Evolutionary conservation across 768 basidiomycete genomes (phyloP).

Genomic region (Mycena amicta): DNA sequence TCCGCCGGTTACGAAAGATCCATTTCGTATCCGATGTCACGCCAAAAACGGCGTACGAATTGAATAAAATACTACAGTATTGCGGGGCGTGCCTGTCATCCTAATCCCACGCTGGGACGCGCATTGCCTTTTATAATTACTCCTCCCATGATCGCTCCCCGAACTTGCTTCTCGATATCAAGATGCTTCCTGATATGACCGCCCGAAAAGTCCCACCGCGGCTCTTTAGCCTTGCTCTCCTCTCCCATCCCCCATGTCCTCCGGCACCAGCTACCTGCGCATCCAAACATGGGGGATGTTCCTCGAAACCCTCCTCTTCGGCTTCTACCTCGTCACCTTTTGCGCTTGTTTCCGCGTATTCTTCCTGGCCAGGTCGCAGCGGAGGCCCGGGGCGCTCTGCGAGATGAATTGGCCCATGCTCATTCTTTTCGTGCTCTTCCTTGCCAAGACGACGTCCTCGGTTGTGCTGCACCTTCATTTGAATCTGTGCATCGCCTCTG

Average conservation of each 20-base stretch:
- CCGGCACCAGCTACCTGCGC: slow-evolving; percentile 5
- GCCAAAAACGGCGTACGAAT: too few species aligned
- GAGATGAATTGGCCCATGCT: slow-evolving; percentile 12
- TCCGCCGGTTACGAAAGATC: too few species aligned
- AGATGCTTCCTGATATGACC: neutral
- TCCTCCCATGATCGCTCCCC: neutral
- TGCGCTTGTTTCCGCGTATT: slow-evolving; percentile 37
- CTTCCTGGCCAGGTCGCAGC: slow-evolving; percentile 27
- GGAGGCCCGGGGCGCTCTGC: neutral
- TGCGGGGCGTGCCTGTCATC: too few species aligned
- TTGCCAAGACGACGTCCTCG: slow-evolving; percentile 17
- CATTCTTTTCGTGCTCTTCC: slow-evolving; percentile 12
- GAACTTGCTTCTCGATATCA: neutral
- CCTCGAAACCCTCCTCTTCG: slow-evolving; percentile 12
- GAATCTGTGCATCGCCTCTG: neutral
- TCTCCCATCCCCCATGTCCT: slow-evolving; percentile 1
- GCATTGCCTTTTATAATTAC: too few species aligned
- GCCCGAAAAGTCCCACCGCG: neutral
- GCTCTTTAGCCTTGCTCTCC: neutral
- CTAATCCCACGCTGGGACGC: too few species aligned
- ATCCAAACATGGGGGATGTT: slow-evolving; percentile 19
- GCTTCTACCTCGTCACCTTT: slow-evolving; percentile 27
- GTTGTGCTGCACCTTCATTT: slow-evolving; percentile 8
- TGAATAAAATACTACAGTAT: too few species aligned
- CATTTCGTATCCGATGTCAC: too few species aligned